These are phyloP conservation scores for Mortierella sp. DNA, from an alignment of 371 early-diverging fungal genomes.

Conservation along the genomic window DNA sequence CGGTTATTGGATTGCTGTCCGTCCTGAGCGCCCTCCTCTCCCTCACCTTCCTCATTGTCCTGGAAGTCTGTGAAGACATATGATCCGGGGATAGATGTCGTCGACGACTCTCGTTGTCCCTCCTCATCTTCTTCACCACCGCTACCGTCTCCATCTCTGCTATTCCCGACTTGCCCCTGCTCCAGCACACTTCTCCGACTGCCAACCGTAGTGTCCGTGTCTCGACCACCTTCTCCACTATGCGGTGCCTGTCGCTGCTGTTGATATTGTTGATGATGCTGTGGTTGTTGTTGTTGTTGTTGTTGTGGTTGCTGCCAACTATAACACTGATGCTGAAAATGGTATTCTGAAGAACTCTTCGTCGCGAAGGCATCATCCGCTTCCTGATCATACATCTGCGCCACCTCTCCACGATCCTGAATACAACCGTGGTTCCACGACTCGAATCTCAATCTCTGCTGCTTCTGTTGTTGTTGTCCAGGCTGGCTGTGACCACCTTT, in stretches of 20 bases:
- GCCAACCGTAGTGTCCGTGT: too few relatives aligned
- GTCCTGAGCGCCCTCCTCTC: not conserved
- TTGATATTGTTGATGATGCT: not conserved
- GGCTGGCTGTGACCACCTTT: not conserved
- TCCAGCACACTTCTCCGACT: not conserved
- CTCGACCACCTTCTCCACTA: not conserved
- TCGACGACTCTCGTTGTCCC: slow-evolving; percentile 7
- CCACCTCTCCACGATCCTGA: not conserved
- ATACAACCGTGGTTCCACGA: not conserved
- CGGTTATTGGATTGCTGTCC: not conserved
- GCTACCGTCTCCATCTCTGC: not conserved
- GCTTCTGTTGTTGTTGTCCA: not conserved
- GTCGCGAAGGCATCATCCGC: not conserved
- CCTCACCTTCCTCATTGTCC: not conserved
- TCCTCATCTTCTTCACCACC: not conserved
- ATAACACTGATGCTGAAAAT: not conserved
- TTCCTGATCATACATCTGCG: not conserved
- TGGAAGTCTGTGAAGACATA: slow-evolving; percentile 11
- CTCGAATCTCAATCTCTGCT: not conserved
- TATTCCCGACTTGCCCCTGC: not conserved
- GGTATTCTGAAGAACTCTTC: not conserved
- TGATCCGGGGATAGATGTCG: slow-evolving; percentile 22
- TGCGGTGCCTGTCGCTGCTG: not conserved
- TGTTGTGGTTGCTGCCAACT: not conserved
- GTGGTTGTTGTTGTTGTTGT: not conserved